Evolutionary conservation across 352 stramenopile genomes (phyloP).

Genomic region (Phytophthora cryptogea): DNA sequence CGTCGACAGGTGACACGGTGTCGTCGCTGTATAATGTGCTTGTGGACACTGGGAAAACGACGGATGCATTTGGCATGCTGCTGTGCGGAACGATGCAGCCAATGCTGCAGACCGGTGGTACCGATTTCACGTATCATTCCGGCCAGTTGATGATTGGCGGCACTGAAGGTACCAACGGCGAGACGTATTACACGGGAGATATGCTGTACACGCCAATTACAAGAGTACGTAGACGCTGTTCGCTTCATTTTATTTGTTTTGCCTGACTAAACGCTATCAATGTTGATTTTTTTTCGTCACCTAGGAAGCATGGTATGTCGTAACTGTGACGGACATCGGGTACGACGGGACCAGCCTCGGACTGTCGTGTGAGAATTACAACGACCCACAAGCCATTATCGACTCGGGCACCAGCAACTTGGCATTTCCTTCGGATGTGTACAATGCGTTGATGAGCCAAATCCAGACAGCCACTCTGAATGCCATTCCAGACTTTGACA

Average conservation of each 20-base stretch:
- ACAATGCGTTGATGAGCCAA: constrained; percentile 73
- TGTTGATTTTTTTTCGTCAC: constrained; percentile 3
- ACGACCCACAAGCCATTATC: constrained; percentile 78
- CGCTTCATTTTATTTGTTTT: neutral
- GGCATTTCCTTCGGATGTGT: constrained; percentile 73
- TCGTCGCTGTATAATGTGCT: constrained; percentile 67
- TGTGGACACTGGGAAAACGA: constrained; percentile 39
- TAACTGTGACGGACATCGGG: constrained; percentile 76
- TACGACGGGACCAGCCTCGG: constrained; percentile 64
- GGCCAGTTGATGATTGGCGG: constrained; percentile 72
- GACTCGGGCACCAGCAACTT: constrained; percentile 87
- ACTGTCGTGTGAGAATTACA: constrained; percentile 69
- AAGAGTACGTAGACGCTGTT: constrained; percentile 29
- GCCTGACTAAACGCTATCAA: constrained; percentile 2
- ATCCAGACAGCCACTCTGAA: constrained; percentile 64
- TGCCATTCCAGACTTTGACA: constrained; percentile 64
- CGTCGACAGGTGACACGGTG: constrained; percentile 43
- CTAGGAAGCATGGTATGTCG: constrained; percentile 83
- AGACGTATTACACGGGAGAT: constrained; percentile 62
- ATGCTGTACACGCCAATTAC: constrained; percentile 85
- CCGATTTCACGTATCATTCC: constrained; percentile 58
- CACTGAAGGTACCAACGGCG: constrained; percentile 52
- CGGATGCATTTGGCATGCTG: constrained; percentile 75
- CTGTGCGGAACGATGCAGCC: constrained; percentile 83
- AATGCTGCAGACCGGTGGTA: constrained; percentile 41